These are phyloP conservation scores for Staphylotrichum longicolle DNA, from an alignment of 495 filamentous ascomycete genomes.

Conservation along the genomic window DNA sequence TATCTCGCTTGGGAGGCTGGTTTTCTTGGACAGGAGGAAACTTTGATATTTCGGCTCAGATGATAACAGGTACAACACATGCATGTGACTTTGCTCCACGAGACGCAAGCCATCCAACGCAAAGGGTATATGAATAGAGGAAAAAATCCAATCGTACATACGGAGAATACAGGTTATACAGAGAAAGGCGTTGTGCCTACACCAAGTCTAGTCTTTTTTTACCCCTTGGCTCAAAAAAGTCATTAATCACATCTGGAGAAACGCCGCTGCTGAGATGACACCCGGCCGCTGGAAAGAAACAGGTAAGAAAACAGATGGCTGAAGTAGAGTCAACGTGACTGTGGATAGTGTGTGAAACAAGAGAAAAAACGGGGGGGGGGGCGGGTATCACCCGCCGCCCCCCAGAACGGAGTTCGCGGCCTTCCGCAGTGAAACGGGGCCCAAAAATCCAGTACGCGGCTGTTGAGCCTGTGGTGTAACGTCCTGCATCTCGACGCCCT, in stretches of 20 bases:
- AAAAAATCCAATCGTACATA: not conserved
- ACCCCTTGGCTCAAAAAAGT: not conserved
- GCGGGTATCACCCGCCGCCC: not conserved
- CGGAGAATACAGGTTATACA: not conserved
- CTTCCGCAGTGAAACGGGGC: constrained; percentile 2
- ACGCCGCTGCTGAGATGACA: constrained; percentile 12
- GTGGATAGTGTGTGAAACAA: not conserved
- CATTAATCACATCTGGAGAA: constrained; percentile 10
- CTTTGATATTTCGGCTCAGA: no score
- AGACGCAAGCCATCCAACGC: no score
- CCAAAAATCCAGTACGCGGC: constrained; percentile 6
- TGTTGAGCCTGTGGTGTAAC: constrained; percentile 28
- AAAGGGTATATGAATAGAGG: constrained; percentile 13
- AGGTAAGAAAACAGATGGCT: not conserved
- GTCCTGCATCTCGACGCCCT: constrained; percentile 48
- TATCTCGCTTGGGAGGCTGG: no score
- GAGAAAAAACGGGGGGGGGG: not conserved
- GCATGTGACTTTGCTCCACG: no score
- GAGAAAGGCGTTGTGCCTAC: constrained; percentile 12
- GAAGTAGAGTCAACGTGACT: not conserved
- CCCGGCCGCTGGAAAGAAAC: not conserved
- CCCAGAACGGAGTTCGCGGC: not conserved
- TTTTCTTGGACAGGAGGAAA: no score
- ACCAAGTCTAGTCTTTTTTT: constrained; percentile 10
- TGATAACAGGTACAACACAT: no score